These are phyloP conservation scores for Globisporangium megalacanthum DNA, from an alignment of 352 stramenopile species.

Conservation along the genomic window DNA sequence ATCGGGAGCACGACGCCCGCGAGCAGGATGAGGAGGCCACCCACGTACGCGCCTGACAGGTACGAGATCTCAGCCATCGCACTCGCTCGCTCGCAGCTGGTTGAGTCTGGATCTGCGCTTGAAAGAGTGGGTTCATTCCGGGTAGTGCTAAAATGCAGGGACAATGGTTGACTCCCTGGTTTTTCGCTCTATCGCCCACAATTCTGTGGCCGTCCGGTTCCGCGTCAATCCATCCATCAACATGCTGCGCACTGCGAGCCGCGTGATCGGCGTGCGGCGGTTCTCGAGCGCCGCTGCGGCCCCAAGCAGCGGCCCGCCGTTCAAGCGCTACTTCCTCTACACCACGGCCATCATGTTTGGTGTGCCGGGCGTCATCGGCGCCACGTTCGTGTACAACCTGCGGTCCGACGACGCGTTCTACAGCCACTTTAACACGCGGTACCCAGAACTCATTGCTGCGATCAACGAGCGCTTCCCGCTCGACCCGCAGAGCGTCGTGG, in stretches of 20 bases:
- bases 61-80: constrained; percentile 51
- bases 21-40: constrained; percentile 61
- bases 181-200: too few species aligned
- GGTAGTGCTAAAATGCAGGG: too few species aligned
- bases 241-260: constrained; percentile 2
- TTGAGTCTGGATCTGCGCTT: neutral
- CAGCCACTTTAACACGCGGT: constrained; percentile 77
- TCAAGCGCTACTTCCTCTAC: constrained; percentile 70
- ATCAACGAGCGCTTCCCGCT: constrained; percentile 68
- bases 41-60: constrained; percentile 59
- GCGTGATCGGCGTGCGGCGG: neutral
- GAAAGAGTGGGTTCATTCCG: too few species aligned
- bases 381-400: constrained; percentile 80
- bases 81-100: neutral
- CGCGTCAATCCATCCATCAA: neutral
- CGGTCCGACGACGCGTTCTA: constrained; percentile 81
- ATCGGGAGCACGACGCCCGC: constrained; percentile 68
- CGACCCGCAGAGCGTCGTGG: constrained; percentile 28
- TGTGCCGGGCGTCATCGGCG: constrained; percentile 51
- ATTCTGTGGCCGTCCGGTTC: neutral
- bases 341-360: constrained; percentile 80
- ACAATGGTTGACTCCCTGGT: too few species aligned
- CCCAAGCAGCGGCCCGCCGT: constrained; percentile 26
- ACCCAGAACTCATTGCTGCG: constrained; percentile 62
- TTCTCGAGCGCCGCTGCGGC: constrained; percentile 9